Percentiles rank a stretch among this genome's conserved stretches.
Conservation (phyloP, 2,329 filamentous ascomycete genomes). For the Bretziella fagacearum region DNA sequence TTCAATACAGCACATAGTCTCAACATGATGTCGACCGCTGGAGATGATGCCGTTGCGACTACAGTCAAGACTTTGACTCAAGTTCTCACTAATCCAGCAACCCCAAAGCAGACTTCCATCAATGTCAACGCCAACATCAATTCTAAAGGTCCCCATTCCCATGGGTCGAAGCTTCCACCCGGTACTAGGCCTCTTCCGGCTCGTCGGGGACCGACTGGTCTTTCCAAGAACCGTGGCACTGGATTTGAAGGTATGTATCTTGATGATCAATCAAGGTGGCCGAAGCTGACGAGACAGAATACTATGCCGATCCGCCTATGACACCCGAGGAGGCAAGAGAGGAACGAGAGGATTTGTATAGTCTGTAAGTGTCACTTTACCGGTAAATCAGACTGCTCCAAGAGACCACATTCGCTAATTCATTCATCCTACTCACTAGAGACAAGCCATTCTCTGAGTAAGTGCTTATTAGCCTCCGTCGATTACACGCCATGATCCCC, state of each 20-base stretch:
- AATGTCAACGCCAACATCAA: background rate
- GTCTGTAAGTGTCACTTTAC: conserved; percentile 29
- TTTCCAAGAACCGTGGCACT: conserved; percentile 30
- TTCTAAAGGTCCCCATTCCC: too few species aligned
- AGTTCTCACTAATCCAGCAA: too few species aligned
- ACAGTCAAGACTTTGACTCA: too few species aligned
- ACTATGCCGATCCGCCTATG: conserved; percentile 62
- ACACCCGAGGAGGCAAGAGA: conserved; percentile 50
- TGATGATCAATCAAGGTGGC: background rate
- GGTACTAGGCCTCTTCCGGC: background rate
- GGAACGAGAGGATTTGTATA: conserved; percentile 50
- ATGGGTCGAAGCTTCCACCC: background rate
- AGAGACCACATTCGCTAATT: conserved; percentile 16
- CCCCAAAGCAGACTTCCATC: background rate
- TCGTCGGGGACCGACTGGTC: conserved; percentile 5
- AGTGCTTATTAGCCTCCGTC: background rate
- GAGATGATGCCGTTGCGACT: too few species aligned
- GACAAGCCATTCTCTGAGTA: conserved; percentile 41
- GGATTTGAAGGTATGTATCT: conserved; percentile 49
- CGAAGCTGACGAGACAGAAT: conserved; percentile 30
- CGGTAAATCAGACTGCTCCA: background rate
- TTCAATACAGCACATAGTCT: too few species aligned
- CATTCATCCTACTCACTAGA: conserved; percentile 20
- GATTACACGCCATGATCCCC: background rate
- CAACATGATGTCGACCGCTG: too few species aligned